Evolutionary conservation across 495 filamentous ascomycete species (phyloP).

Genomic region (Xylaria longipes): DNA sequence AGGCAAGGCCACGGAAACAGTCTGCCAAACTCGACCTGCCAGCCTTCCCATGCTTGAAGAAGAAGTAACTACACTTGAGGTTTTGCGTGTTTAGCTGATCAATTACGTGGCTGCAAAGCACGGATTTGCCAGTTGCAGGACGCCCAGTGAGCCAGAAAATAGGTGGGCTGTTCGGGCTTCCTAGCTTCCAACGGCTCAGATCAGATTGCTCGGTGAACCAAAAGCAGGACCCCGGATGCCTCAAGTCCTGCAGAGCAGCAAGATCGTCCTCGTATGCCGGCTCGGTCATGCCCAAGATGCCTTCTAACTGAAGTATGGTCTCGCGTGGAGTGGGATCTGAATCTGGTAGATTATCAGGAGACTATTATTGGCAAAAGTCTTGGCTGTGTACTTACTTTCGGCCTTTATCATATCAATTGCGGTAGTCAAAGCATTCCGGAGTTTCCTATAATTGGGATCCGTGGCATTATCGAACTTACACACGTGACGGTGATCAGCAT

Average conservation of each 20-base stretch:
- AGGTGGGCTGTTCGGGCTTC: constrained; percentile 13
- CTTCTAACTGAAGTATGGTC: constrained; percentile 13
- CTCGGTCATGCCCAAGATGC: constrained; percentile 16
- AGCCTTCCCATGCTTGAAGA: constrained; percentile 31
- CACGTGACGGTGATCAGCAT: constrained; percentile 44
- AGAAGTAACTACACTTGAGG: constrained; percentile 38
- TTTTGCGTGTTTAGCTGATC: constrained; percentile 30
- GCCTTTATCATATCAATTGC: constrained; percentile 38
- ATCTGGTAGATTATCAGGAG: constrained; percentile 13
- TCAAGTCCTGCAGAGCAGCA: constrained; percentile 25
- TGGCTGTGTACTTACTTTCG: constrained; percentile 13
- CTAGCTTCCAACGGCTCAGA: constrained; percentile 30
- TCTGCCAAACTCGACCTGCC: constrained; percentile 28
- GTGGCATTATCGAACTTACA: constrained; percentile 42
- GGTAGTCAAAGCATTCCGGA: constrained; percentile 41
- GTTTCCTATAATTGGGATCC: constrained; percentile 39
- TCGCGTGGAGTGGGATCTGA: constrained; percentile 18
- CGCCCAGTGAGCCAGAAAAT: constrained; percentile 40
- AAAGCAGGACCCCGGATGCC: constrained; percentile 35
- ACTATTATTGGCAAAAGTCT: constrained; percentile 16
- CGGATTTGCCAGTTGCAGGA: constrained; percentile 40
- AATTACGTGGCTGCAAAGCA: constrained; percentile 38
- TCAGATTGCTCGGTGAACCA: constrained; percentile 32
- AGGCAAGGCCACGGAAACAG: constrained; percentile 35
- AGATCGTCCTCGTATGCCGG: constrained; percentile 31